Conservation (phyloP, 2,329 filamentous ascomycete species). For the Graphilbum ipis-grandicollis region DNA sequence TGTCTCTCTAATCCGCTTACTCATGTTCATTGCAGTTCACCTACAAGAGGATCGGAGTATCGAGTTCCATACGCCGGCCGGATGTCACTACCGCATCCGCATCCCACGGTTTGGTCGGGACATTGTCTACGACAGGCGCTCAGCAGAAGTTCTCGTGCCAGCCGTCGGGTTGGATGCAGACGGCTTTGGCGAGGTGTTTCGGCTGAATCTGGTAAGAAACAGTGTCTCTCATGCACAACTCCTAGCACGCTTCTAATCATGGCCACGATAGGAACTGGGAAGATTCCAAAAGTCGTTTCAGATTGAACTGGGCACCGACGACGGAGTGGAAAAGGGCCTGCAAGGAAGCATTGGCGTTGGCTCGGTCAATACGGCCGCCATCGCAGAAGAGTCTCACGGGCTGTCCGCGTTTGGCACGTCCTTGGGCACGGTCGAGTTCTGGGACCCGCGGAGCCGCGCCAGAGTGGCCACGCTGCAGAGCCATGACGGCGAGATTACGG, state of each 20-base stretch:
- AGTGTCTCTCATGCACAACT: not conserved
- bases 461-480: slow-evolving; percentile 60
- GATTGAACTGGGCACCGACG: slow-evolving; percentile 75
- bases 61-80: slow-evolving; percentile 81
- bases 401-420: slow-evolving; percentile 87
- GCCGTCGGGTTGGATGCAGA: slow-evolving; percentile 75
- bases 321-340: slow-evolving; percentile 53
- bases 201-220: slow-evolving; percentile 51
- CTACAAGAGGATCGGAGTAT: slow-evolving; percentile 81
- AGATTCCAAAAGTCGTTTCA: slow-evolving; percentile 92
- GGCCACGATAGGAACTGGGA: slow-evolving; percentile 43
- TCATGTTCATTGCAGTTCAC: slow-evolving; percentile 54
- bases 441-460: slow-evolving; percentile 74
- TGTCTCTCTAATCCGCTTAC: too few relatives aligned
- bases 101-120: slow-evolving; percentile 88
- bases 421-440: slow-evolving; percentile 90
- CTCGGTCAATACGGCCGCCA: slow-evolving; percentile 70
- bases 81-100: slow-evolving; percentile 75
- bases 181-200: slow-evolving; percentile 79
- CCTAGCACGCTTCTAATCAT: not conserved
- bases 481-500: slow-evolving; percentile 60
- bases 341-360: slow-evolving; percentile 78
- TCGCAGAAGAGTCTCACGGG: slow-evolving; percentile 80
- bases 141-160: slow-evolving; percentile 73
- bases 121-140: slow-evolving; percentile 64